Base-by-base conservation (phyloP, 73 alveolate genomes). In the Tetrahymena elliotti region DNA sequence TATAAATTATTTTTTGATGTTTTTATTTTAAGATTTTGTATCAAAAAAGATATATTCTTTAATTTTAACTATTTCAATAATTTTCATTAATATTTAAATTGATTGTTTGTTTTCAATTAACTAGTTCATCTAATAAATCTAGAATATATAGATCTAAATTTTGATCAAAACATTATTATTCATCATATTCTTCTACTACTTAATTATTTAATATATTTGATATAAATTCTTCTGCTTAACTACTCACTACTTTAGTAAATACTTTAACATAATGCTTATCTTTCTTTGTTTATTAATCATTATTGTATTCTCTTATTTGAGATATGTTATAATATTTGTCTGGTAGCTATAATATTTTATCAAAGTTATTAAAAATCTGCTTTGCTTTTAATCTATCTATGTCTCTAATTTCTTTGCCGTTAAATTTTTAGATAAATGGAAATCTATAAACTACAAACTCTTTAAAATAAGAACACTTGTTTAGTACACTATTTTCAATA, bases 381-480 rank as follows among this genome's bases (percentile, higher is more conserved):
- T 95, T 97, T 11, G 99, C 99, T 20, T 93, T 96, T 82, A 92
- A 94, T 93, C 93, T 97, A 93, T 98, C 99, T 83, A 68, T 52
- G 83, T 98, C 99, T 33, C 96, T 95, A 41, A 98, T 98, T 34
- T 68, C 96, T 41, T 33, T 88, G n/a, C 97, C 97, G 94, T 98
- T 98, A 93, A 97, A 97, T 68, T 94, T 97, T 83, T 83, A 93
- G 22, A 98, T 96, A 94, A 97, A 97, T 92, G 98, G 98, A 94
- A 98, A 98, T 88, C 99, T 93, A 95, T 98, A 98, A 3, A 98
- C 99, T 37, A 98, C 96, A 95, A 98, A 98, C 93, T 96, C 93
- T 94, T 97, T 98, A 36, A 96, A 97, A 39, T 96, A 94, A 27
- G 95, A 96, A 9, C 97, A 94, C 41, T 94, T 83, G 40, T 96